These are phyloP conservation scores for Alternaria brassicicola DNA, from an alignment of 2,329 filamentous ascomycete species.

Conservation along the genomic window DNA sequence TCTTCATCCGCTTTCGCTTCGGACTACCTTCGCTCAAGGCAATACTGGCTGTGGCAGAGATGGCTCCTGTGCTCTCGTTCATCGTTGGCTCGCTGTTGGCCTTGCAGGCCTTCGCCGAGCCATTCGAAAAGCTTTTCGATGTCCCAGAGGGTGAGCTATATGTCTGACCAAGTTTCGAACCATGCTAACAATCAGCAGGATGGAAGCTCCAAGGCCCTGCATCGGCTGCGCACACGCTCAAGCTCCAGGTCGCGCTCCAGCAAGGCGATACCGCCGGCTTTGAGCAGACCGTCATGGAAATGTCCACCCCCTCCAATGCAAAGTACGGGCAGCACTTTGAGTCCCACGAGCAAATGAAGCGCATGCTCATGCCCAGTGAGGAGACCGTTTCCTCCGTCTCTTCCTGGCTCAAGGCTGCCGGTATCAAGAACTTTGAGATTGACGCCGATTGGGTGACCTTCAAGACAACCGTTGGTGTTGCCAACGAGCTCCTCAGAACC, in stretches of 20 bases:
- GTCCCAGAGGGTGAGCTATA: slow-evolving; percentile 28
- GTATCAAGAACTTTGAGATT: slow-evolving; percentile 46
- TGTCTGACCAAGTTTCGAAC: neutral
- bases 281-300: slow-evolving; percentile 47
- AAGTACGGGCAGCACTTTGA: slow-evolving; percentile 58
- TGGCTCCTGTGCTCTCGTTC: slow-evolving; percentile 33
- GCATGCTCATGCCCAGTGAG: slow-evolving; percentile 51
- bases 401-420: slow-evolving; percentile 53
- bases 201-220: slow-evolving; percentile 31
- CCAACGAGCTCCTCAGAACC: slow-evolving; percentile 55
- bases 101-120: slow-evolving; percentile 27
- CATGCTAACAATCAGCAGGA: slow-evolving; percentile 18
- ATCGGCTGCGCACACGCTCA: slow-evolving; percentile 28
- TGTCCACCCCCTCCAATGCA: slow-evolving; percentile 56
- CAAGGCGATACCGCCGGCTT: slow-evolving; percentile 45
- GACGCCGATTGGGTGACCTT: slow-evolving; percentile 48
- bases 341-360: slow-evolving; percentile 51
- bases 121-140: slow-evolving; percentile 33
- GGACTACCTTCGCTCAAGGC: slow-evolving; percentile 15
- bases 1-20: slow-evolving; percentile 13
- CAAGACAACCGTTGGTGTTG: slow-evolving; percentile 49
- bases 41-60: slow-evolving; percentile 19
- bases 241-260: slow-evolving; percentile 40
- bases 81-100: slow-evolving; percentile 34
- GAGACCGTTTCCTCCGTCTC: slow-evolving; percentile 48